Conservation (phyloP, 345 rosid genomes). For the Limnanthes douglasii region DNA sequence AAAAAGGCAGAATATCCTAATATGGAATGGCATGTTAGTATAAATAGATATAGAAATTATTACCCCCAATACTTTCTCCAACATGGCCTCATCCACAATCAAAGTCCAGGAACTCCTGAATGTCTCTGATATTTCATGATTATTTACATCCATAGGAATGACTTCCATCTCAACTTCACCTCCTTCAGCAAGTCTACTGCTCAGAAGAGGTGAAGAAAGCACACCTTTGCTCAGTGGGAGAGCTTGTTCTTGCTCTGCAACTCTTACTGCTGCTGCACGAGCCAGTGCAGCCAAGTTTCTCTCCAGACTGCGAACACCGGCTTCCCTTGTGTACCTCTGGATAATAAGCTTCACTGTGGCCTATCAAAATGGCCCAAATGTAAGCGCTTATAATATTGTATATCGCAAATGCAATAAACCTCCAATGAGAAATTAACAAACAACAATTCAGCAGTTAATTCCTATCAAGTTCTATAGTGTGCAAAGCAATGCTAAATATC, state of each 20-base stretch:
- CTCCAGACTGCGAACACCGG: slow-evolving; percentile 87
- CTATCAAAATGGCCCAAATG: too few species aligned
- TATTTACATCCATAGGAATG: slow-evolving; percentile 75
- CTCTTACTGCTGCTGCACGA: slow-evolving; percentile 93
- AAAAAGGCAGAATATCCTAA: too few species aligned
- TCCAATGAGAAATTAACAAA: too few species aligned
- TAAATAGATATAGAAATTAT: too few species aligned
- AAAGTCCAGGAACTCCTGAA: slow-evolving; percentile 56
- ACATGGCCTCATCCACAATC: slow-evolving; percentile 78
- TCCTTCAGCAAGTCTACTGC: slow-evolving; percentile 78
- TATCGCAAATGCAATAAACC: neutral
- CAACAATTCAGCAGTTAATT: too few species aligned
- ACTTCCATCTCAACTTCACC: slow-evolving; percentile 98
- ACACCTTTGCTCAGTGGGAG: slow-evolving; percentile 64
- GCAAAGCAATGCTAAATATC: too few species aligned
- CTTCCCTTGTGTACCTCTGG: slow-evolving; percentile 94
- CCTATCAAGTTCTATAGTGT: too few species aligned
- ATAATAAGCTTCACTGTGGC: slow-evolving; percentile 73
- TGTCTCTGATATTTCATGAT: slow-evolving; percentile 56
- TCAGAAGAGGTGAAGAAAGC: slow-evolving; percentile 66
- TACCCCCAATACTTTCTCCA: slow-evolving; percentile 96
- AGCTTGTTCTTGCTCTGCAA: slow-evolving; percentile 72
- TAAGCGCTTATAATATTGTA: too few species aligned
- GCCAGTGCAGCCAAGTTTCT: slow-evolving; percentile 93
- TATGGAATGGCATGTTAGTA: too few species aligned